phyloP scores from a whole-genome alignment of 169 alveolate genomes.

The Plasmodium adleri region DNA sequence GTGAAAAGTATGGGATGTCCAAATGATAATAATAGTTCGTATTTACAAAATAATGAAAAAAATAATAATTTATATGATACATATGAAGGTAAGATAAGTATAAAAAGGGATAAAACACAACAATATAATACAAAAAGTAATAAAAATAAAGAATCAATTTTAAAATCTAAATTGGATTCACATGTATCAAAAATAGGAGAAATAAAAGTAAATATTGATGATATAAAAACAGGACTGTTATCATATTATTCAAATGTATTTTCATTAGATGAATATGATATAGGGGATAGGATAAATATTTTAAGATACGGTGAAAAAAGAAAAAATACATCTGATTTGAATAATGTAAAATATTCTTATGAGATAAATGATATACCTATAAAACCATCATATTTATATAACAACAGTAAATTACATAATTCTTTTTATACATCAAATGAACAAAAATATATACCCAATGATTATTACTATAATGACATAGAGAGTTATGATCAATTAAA shows the following conservation, averaged over 20 bases:
- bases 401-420: conserved; percentile 19
- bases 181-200: conserved; percentile 45
- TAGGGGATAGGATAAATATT: conserved; percentile 60
- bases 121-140: neutral
- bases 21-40: neutral
- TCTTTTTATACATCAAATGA: conserved; percentile 8
- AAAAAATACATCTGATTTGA: conserved; percentile 33
- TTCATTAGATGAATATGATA: conserved; percentile 65
- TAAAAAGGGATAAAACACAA: neutral
- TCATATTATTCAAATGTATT: conserved; percentile 48
- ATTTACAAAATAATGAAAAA: neutral
- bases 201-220: conserved; percentile 73
- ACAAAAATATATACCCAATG: conserved; percentile 5
- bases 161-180: conserved; percentile 8
- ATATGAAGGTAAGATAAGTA: conserved; percentile 5
- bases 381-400: conserved; percentile 18
- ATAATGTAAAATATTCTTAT: conserved; percentile 19
- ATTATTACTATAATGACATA: conserved; percentile 19
- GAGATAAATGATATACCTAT: neutral
- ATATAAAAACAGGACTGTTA: conserved; percentile 49
- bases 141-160: neutral
- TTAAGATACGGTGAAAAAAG: conserved; percentile 28
- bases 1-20: neutral
- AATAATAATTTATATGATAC: neutral
- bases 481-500: neutral